Percentiles rank a stretch among this genome's conserved stretches.
Evolutionary conservation across 202 grass and related monocot genomes (phyloP).

Genomic region (Setaria italica): DNA sequence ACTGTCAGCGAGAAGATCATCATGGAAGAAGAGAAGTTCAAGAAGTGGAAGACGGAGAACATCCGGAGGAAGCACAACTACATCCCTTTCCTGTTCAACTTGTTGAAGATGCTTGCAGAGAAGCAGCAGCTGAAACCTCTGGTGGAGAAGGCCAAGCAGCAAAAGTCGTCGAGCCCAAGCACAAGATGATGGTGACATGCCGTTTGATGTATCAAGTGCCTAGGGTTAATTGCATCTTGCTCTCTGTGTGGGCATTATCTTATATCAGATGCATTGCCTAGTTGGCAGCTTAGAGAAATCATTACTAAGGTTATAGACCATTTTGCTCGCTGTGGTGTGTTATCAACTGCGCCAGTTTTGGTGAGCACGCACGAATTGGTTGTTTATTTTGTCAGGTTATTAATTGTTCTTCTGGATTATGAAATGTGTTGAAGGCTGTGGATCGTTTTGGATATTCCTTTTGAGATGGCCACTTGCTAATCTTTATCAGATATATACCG

Average conservation of each 20-base stretch:
- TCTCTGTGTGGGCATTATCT: constrained; percentile 23
- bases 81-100: constrained; percentile 97
- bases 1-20: constrained; percentile 72
- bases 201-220: constrained; percentile 24
- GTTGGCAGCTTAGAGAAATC: constrained; percentile 42
- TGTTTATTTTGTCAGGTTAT: constrained; percentile 25
- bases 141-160: constrained; percentile 84
- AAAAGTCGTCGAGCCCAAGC: constrained; percentile 65
- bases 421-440: constrained; percentile 12
- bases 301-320: constrained; percentile 42
- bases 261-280: constrained; percentile 23
- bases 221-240: not conserved
- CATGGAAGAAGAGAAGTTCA: constrained; percentile 99
- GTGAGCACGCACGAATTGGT: constrained; percentile 18
- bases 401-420: not conserved
- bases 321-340: constrained; percentile 30
- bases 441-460: not conserved
- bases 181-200: constrained; percentile 32
- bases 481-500: not conserved
- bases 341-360: not conserved
- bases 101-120: constrained; percentile 91
- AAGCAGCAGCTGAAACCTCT: constrained; percentile 92
- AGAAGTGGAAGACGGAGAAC: constrained; percentile 95
- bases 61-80: constrained; percentile 97
- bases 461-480: not conserved